Conservation (phyloP, 139 green algal species). For the Chlamydomonas sphaeroides region DNA sequence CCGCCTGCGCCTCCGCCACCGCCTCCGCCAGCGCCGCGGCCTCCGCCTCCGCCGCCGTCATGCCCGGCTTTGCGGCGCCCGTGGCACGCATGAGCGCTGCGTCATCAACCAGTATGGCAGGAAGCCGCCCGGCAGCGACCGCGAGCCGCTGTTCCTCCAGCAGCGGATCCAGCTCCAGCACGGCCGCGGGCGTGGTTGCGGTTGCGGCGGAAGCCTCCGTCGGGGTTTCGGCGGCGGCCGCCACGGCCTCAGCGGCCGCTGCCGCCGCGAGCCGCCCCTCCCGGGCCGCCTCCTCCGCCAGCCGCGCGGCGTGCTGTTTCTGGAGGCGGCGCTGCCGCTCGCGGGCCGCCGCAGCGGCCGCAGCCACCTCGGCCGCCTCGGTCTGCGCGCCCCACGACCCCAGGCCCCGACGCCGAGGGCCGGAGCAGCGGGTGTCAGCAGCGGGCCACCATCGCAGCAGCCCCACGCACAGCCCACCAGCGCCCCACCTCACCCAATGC, state of each 20-base stretch:
- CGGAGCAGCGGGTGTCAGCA: no score
- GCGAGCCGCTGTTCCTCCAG: constrained; percentile 32
- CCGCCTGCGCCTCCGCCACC: not conserved
- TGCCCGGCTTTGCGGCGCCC: not conserved
- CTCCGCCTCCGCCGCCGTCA: not conserved
- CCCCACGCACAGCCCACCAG: no score
- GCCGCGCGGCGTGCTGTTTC: constrained; percentile 19
- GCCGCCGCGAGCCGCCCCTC: not conserved
- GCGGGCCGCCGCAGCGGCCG: not conserved
- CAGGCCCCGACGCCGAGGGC: no score
- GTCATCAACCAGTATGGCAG: constrained; percentile 13
- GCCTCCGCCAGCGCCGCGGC: not conserved
- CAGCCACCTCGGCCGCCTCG: not conserved
- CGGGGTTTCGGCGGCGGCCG: not conserved
- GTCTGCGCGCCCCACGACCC: no score
- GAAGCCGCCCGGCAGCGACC: constrained; percentile 12
- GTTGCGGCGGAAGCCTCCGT: not conserved
- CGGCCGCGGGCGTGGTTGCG: not conserved
- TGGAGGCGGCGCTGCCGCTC: constrained; percentile 11
- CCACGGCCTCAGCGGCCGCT: not conserved
- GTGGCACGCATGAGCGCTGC: constrained; percentile 6
- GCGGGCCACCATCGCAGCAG: no score
- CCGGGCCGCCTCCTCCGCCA: constrained; percentile 9
- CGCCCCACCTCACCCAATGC: no score
- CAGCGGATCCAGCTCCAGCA: not conserved